phyloP scores from a whole-genome alignment of 331 rosid genomes.

The Cydonia oblonga region DNA sequence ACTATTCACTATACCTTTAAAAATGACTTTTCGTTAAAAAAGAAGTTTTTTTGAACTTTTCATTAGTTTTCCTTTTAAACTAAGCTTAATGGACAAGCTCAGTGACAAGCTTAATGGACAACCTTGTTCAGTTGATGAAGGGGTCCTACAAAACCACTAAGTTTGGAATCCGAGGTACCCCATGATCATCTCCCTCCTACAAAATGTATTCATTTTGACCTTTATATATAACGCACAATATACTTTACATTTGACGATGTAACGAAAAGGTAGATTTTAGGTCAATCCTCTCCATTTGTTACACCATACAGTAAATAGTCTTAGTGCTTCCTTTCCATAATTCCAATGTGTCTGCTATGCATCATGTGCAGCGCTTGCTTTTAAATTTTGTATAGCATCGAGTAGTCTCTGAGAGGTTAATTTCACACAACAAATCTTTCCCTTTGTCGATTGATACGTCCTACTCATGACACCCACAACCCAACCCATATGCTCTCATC shows the following conservation, averaged over 20 bases:
- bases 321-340: neutral
- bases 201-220: neutral
- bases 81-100: neutral
- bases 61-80: too few species aligned
- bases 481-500: conserved; percentile 8
- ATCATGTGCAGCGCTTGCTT: neutral
- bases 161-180: conserved; percentile 48
- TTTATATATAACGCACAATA: neutral
- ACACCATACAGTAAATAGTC: neutral
- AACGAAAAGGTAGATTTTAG: neutral
- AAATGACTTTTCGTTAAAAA: too few species aligned
- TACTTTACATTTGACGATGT: neutral
- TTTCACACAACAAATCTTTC: conserved; percentile 29
- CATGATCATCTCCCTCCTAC: neutral
- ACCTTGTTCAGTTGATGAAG: neutral
- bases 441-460: conserved; percentile 86
- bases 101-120: neutral
- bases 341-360: conserved; percentile 2
- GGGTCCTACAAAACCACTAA: conserved; percentile 51
- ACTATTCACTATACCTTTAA: too few species aligned
- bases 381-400: neutral
- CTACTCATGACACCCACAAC: conserved; percentile 75
- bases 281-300: conserved; percentile 26
- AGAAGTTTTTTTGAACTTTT: too few species aligned
- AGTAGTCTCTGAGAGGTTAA: conserved; percentile 13